phyloP scores from a whole-genome alignment of 805 yeast species.

The Starmerella davenportii region DNA sequence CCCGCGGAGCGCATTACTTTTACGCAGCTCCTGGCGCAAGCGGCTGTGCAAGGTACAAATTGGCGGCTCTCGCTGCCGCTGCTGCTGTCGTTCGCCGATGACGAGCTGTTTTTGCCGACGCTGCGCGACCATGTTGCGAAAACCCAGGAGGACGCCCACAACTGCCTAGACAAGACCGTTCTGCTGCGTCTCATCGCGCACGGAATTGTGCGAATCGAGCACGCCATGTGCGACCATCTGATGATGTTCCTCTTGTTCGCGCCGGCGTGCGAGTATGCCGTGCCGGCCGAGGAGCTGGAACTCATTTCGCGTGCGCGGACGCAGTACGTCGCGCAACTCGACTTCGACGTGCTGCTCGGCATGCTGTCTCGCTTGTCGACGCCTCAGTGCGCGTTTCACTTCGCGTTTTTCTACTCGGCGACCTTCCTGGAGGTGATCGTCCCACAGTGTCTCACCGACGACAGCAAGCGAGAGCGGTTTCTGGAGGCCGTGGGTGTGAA shows the following conservation, averaged over 20 bases:
- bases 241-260: slow-evolving; percentile 7
- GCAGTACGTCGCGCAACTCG: slow-evolving; percentile 2
- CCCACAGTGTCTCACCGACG: slow-evolving; percentile 3
- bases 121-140: neutral
- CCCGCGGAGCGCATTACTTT: neutral
- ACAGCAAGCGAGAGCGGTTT: slow-evolving; percentile 1
- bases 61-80: neutral
- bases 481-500: slow-evolving; percentile 2
- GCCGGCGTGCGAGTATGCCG: slow-evolving; percentile 10
- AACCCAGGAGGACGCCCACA: neutral
- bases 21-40: neutral
- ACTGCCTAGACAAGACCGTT: neutral
- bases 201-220: slow-evolving; percentile 4
- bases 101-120: neutral
- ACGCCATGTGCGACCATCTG: slow-evolving; percentile 1
- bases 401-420: slow-evolving; percentile 9
- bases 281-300: slow-evolving; percentile 11
- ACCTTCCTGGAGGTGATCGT: slow-evolving; percentile 6
- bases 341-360: slow-evolving; percentile 1
- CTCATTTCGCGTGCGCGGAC: slow-evolving; percentile 3
- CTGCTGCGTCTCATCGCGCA: slow-evolving; percentile 12
- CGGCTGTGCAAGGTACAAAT: neutral
- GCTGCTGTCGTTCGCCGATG: neutral
- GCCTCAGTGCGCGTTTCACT: slow-evolving; percentile 3
- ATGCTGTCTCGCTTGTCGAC: slow-evolving; percentile 4